Base-by-base conservation (phyloP, 805 yeast species). In the Danielozyma ontarioensis region DNA sequence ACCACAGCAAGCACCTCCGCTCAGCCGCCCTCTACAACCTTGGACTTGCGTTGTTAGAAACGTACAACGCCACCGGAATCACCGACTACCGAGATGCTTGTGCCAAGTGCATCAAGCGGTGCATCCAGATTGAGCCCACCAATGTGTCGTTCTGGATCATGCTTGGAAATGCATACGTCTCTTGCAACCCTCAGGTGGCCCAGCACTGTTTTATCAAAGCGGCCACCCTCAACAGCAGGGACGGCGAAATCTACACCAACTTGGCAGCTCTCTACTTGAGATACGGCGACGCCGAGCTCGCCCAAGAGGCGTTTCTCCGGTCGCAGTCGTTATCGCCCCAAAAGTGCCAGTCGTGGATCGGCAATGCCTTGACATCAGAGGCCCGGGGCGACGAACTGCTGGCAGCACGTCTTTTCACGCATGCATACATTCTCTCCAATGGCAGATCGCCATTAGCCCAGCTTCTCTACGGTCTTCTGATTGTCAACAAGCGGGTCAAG, bases 151-250 rank as follows among this genome's bases (percentile, higher is more conserved):
- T 78, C 37, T 93, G 99, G 99, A 67, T 76, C 33, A 80, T 84
- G 0, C 64, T 90, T 18, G 98, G 97, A 11, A 72, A 82, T 36
- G 83, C 88, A 0, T 75, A 86, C 5, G 69, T 80, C 34, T 60
- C 76, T 3, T 57, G 67, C 3, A 83, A 78, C 42, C 80, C 90
- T 0, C 71, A 74, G 30, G 83, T 86, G 5, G 68, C 97, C 0
- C 99, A 93, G 57, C 99, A 93, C 59, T 87, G 96, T 54, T 86
- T 84, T 47, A 83, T 93, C 46, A 82, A 85, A 41, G 89, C 97
- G 1, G 60, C 80, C 2, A 69, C 84, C 0, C 57, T 88, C 25
- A 80, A 84, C 30, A 74, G 83, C 5, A 74, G 76, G 33, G 84
- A 83, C 35, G 74, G 81, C 3, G 61, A 62, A 13, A 72, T 80